Evolutionary conservation across 768 basidiomycete genomes (phyloP), one percentile per base, ranked within the genome.

Genomic region (Tricholoma hemisulphureum): DNA sequence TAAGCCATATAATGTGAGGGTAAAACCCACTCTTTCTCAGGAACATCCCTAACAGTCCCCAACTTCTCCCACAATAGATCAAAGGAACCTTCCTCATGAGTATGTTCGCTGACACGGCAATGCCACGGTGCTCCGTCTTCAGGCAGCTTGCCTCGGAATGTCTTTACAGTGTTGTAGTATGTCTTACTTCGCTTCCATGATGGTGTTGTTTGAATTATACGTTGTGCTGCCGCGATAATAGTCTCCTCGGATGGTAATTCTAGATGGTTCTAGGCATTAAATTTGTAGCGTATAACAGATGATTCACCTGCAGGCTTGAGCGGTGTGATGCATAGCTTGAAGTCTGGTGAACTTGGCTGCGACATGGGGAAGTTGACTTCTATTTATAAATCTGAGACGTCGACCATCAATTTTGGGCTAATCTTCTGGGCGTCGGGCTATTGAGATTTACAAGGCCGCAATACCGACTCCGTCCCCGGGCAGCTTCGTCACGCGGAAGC

Each of bases 401-500:
- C 43, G 14, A 4, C 20, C 58, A 37, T 63, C 51, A 64, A 31
- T 60, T 60, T 54, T 66, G 62, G 14, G 60, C 61, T 35, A 58
- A 20, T 39, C 58, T 59, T 34, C 57, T 64, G 29, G 69, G 60
- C 14, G 66, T 59, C 11, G 67, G 54, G 53, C 65, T 66, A 58
- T 81, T 83, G 62, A 89, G 77, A 61, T 95, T 81, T 51, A 91
- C 86, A 50, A 90, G 77, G 7, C 84, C 90, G 71, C 91, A 95
- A 72, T 84, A 85, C 53, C 97, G 84, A 74, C 92, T 95, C 56
- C 95, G 85, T 14, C 97, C 97, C 20, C 76, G 73, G 1, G 70
- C 67, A 0, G 75, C 71, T 67, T 92, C 89, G 67, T 97, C 87
- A 52, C 95, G 81, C 4, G 97, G 97, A 18, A 99, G 81, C 58